These are phyloP conservation scores for Raffaelea arxii DNA, from an alignment of 2,329 filamentous ascomycete species.

Conservation along the genomic window DNA sequence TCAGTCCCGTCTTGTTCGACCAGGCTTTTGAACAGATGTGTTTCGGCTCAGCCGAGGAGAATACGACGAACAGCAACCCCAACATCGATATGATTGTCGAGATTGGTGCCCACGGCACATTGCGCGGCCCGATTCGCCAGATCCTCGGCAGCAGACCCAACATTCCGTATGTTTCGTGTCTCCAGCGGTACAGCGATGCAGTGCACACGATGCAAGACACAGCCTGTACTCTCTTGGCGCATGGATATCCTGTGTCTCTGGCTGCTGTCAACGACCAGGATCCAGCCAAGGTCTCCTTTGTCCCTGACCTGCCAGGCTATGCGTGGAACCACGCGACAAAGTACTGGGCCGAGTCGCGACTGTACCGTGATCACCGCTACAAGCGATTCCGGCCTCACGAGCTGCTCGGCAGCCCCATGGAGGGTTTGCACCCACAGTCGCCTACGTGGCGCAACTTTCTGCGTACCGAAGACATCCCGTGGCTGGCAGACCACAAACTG, in stretches of 20 bases:
- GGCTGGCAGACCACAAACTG: neutral
- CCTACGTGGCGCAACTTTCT: neutral
- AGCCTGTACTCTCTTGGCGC: too few species aligned
- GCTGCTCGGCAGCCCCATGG: conserved; percentile 6
- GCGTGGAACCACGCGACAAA: neutral
- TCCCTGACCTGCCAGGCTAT: neutral
- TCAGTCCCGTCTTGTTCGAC: conserved; percentile 25
- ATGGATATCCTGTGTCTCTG: too few species aligned
- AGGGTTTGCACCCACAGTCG: neutral
- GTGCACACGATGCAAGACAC: conserved; percentile 16
- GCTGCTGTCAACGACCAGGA: neutral
- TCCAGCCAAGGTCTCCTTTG: neutral
- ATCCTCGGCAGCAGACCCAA: conserved; percentile 18
- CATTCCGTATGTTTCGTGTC: conserved; percentile 20
- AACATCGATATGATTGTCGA: conserved; percentile 1
- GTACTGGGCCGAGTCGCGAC: neutral
- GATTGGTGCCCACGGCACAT: conserved; percentile 16
- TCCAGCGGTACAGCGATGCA: conserved; percentile 15
- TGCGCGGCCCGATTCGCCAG: conserved; percentile 14
- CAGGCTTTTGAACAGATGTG: conserved; percentile 24
- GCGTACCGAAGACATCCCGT: neutral
- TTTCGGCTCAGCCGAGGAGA: neutral
- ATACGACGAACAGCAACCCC: neutral
- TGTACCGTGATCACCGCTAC: neutral
- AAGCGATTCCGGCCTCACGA: conserved; percentile 2